phyloP scores from a whole-genome alignment of 305 asterid genomes.

The Rubia tinctorum region DNA sequence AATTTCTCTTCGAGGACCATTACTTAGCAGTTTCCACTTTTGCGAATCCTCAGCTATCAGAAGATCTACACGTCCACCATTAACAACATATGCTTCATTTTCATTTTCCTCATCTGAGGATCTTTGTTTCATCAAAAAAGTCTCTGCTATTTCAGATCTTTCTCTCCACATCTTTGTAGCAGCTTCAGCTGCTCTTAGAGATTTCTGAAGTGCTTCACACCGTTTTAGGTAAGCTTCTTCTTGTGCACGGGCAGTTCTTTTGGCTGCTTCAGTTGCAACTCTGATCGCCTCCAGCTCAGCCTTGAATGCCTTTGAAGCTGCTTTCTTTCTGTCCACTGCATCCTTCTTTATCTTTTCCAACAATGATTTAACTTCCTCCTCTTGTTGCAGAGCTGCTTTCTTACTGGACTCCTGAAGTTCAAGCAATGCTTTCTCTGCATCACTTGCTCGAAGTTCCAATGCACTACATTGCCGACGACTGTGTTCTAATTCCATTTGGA shows the following conservation, averaged over 20 bases:
- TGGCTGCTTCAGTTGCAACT: constrained; percentile 39
- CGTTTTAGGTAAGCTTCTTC: constrained; percentile 35
- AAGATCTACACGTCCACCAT: constrained; percentile 40
- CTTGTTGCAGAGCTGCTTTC: constrained; percentile 30
- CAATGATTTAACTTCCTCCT: constrained; percentile 33
- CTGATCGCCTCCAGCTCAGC: constrained; percentile 34
- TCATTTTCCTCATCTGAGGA: constrained; percentile 23
- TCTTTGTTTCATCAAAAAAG: constrained; percentile 22
- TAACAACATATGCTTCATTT: constrained; percentile 29
- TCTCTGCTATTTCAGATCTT: constrained; percentile 36
- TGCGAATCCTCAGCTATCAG: constrained; percentile 36
- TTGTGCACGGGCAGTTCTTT: constrained; percentile 29
- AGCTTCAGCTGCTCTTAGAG: constrained; percentile 39
- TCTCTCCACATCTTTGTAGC: constrained; percentile 33
- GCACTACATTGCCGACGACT: constrained; percentile 24
- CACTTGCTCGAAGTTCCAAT: constrained; percentile 28
- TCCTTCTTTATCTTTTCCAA: constrained; percentile 40
- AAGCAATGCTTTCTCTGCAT: constrained; percentile 33
- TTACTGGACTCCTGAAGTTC: constrained; percentile 36
- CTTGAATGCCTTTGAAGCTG: constrained; percentile 40
- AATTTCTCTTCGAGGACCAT: constrained; percentile 43
- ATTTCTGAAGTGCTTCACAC: constrained; percentile 40
- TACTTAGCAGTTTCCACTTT: constrained; percentile 39
- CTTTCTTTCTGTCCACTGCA: constrained; percentile 28
- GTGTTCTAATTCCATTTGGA: constrained; percentile 34